These are phyloP conservation scores for Zygnema cylindricum DNA, from an alignment of 139 green algal species.

Conservation along the genomic window DNA sequence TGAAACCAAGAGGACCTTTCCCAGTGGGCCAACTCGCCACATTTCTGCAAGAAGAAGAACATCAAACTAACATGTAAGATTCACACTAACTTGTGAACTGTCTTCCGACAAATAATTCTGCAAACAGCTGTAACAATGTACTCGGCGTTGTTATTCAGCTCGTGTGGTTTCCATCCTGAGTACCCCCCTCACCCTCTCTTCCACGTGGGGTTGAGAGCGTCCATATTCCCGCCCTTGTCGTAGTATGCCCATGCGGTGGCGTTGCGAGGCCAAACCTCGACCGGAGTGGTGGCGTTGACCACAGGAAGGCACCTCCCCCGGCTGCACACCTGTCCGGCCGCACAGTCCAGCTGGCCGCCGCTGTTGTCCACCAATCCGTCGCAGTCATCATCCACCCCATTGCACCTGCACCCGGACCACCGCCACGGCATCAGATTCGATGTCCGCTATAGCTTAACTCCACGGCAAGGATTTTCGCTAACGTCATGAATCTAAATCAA, in stretches of 20 bases:
- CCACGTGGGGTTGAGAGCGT: slow-evolving; percentile 16
- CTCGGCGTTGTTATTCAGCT: background rate
- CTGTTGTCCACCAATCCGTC: slow-evolving; percentile 36
- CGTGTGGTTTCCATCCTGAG: background rate
- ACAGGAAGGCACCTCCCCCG: slow-evolving; percentile 11
- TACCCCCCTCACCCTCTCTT: background rate
- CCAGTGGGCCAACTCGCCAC: background rate
- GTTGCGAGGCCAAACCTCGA: background rate
- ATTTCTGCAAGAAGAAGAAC: background rate
- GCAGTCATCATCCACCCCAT: slow-evolving; percentile 30
- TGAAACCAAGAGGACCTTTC: slow-evolving; percentile 18
- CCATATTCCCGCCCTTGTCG: slow-evolving; percentile 11
- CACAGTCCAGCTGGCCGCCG: slow-evolving; percentile 9
- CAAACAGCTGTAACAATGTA: background rate
- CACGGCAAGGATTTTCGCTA: background rate
- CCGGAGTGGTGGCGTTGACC: background rate
- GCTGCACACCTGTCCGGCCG: background rate
- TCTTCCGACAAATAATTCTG: background rate
- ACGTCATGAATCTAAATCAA: background rate
- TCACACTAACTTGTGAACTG: too few relatives aligned
- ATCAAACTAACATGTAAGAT: too few relatives aligned
- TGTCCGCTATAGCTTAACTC: background rate
- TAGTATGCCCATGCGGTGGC: slow-evolving; percentile 23
- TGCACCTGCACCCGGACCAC: slow-evolving; percentile 12
- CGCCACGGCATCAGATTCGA: background rate